A percentile compares a stretch with the other conserved stretches of the same genome.
Conservation (phyloP, 371 early-diverging fungal genomes). For the Parasitella parasitica region DNA sequence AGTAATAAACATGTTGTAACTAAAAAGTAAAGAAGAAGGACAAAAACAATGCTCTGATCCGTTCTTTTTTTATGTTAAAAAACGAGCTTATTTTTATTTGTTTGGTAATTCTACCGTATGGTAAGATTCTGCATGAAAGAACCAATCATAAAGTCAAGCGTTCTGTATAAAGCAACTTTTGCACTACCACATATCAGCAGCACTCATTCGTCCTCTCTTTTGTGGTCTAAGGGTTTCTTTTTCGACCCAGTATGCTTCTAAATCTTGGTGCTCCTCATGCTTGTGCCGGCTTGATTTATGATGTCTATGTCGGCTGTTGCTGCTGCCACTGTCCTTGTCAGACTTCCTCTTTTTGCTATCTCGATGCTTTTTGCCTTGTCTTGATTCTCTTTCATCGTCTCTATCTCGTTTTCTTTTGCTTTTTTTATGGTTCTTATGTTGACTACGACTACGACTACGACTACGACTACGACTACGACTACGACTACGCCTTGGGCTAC, state of each 20-base stretch:
- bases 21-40: neutral
- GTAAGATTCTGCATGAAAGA: neutral
- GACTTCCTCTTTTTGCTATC: neutral
- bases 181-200: slow-evolving; percentile 32
- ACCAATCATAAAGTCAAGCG: neutral
- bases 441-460: neutral
- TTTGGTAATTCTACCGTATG: neutral
- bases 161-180: neutral
- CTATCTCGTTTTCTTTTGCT: neutral
- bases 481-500: slow-evolving; percentile 9
- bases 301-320: neutral
- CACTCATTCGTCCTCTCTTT: slow-evolving; percentile 19
- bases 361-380: neutral
- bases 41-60: neutral
- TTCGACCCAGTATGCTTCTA: slow-evolving; percentile 41
- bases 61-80: neutral
- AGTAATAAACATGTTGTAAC: neutral
- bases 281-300: slow-evolving; percentile 18
- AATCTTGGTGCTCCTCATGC: slow-evolving; percentile 9
- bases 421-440: neutral
- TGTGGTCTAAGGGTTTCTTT: neutral
- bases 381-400: slow-evolving; percentile 1
- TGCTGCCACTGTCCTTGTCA: neutral
- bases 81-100: neutral
- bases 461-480: neutral